Conservation (phyloP, 495 filamentous ascomycete species). For the Cercophora scortea region DNA sequence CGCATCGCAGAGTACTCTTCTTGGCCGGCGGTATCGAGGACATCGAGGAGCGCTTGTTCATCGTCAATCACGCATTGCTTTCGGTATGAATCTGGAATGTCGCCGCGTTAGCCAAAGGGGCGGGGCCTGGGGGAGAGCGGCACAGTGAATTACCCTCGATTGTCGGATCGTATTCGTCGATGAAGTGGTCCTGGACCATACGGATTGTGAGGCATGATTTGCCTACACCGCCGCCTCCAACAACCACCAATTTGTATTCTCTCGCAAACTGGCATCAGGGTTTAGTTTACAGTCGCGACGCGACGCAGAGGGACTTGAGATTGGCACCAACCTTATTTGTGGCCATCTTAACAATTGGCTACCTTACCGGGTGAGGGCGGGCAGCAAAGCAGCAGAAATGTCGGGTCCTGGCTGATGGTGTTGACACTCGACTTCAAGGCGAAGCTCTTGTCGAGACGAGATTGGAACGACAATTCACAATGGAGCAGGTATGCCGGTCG, state of each 20-base stretch:
- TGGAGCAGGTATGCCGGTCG: too few relatives aligned
- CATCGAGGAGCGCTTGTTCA: constrained; percentile 92
- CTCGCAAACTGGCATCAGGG: constrained; percentile 64
- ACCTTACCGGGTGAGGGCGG: too few relatives aligned
- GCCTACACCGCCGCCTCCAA: constrained; percentile 95
- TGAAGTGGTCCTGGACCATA: constrained; percentile 97
- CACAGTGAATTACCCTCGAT: constrained; percentile 70
- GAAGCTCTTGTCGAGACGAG: too few relatives aligned
- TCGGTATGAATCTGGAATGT: constrained; percentile 81
- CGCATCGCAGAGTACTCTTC: constrained; percentile 99
- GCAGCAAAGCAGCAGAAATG: too few relatives aligned
- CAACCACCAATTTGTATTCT: constrained; percentile 98
- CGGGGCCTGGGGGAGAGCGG: background rate
- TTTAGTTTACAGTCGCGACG: too few relatives aligned
- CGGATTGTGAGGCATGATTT: constrained; percentile 99
- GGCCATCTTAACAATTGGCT: too few relatives aligned
- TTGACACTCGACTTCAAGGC: too few relatives aligned
- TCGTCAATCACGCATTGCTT: constrained; percentile 99
- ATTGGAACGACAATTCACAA: too few relatives aligned
- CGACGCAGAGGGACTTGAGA: too few relatives aligned
- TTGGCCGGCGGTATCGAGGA: constrained; percentile 95
- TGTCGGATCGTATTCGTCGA: constrained; percentile 98
- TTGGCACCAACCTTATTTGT: too few relatives aligned
- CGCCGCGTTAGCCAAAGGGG: constrained; percentile 3
- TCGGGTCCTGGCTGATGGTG: too few relatives aligned